Conservation (phyloP, 2,329 filamentous ascomycete genomes). For the Sporothrix luriei region DNA sequence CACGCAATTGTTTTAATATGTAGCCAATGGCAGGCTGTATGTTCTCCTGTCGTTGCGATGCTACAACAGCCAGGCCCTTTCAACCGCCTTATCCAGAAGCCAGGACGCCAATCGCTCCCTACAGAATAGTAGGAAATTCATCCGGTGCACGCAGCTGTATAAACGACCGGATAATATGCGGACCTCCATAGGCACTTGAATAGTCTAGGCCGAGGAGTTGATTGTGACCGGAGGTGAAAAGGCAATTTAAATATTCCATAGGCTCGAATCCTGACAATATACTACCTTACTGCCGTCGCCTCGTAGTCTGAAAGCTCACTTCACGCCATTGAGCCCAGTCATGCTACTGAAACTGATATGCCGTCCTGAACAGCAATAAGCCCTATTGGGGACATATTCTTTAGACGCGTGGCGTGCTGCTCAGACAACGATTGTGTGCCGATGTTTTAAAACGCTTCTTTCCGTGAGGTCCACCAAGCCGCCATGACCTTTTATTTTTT, state of each 20-base stretch:
- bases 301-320: background rate
- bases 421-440: background rate
- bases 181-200: background rate
- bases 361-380: background rate
- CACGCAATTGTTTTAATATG: no score
- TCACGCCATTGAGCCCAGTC: background rate
- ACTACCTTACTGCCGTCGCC: background rate
- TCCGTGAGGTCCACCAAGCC: background rate
- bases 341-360: background rate
- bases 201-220: background rate
- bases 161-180: background rate
- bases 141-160: background rate
- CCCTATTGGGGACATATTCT: background rate
- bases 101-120: background rate
- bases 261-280: constrained; percentile 3
- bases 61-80: background rate
- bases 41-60: background rate
- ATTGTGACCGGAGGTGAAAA: background rate
- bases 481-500: no score
- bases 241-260: background rate
- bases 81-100: background rate
- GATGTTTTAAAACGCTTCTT: no score
- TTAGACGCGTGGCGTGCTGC: background rate
- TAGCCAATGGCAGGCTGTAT: no score
- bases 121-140: background rate